phyloP scores from a whole-genome alignment of 1,284 basidiomycete genomes.

The Ceratobasidium sp. region DNA sequence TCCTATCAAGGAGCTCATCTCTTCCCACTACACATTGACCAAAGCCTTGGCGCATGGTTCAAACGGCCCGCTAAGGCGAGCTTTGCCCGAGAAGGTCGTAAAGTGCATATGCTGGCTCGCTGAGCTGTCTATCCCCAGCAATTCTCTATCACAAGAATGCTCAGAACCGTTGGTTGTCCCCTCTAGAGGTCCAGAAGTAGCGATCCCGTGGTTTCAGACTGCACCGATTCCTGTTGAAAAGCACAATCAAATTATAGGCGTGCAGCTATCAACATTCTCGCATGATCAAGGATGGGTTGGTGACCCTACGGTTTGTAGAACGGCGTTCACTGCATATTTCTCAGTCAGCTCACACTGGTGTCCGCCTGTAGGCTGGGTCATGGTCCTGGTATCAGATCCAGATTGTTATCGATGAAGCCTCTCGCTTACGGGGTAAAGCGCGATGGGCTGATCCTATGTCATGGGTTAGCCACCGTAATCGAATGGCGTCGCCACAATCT shows the following conservation, averaged over 20 bases:
- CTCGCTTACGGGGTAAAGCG: neutral
- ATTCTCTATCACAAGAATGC: neutral
- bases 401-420: neutral
- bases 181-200: constrained; percentile 4
- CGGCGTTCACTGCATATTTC: neutral
- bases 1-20: neutral
- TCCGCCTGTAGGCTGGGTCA: neutral
- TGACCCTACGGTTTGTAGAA: neutral
- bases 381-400: constrained; percentile 1
- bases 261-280: neutral
- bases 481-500: neutral
- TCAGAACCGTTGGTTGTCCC: neutral
- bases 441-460: neutral
- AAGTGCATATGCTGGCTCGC: constrained; percentile 1
- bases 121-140: neutral
- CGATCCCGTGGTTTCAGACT: constrained; percentile 10
- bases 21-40: neutral
- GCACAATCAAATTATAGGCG: neutral
- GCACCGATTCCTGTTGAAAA: neutral
- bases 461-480: constrained; percentile 7
- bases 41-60: neutral
- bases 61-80: neutral
- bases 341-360: neutral
- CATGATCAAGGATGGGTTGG: constrained; percentile 13
- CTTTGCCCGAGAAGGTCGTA: neutral